phyloP scores from a whole-genome alignment of 192 early-diverging fungal genomes.

The Lobosporangium transversale region DNA sequence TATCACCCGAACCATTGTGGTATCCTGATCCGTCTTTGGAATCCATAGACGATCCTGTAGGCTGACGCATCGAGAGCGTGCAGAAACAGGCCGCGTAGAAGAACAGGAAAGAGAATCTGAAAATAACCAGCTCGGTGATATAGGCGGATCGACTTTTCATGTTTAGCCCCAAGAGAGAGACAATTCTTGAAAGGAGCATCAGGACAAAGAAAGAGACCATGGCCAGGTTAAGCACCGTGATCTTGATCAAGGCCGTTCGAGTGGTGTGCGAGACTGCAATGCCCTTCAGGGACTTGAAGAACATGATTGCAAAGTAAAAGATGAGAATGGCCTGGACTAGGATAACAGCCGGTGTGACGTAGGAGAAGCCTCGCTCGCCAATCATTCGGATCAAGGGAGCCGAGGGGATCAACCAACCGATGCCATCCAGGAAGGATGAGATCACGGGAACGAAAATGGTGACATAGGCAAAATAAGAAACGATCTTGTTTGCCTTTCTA shows the following conservation, averaged over 20 bases:
- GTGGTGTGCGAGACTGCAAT: slow-evolving; percentile 41
- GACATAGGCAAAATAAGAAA: slow-evolving; percentile 33
- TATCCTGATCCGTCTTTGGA: slow-evolving; percentile 20
- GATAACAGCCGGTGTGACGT: slow-evolving; percentile 38
- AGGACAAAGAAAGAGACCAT: slow-evolving; percentile 53
- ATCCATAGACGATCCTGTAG: slow-evolving; percentile 42
- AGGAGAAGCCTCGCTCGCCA: slow-evolving; percentile 42
- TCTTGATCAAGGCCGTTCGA: slow-evolving; percentile 37
- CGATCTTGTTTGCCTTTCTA: slow-evolving; percentile 35
- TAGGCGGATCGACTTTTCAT: slow-evolving; percentile 37
- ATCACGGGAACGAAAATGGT: slow-evolving; percentile 39
- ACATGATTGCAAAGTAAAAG: slow-evolving; percentile 42
- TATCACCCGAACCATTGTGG: slow-evolving; percentile 8
- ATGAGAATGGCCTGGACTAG: slow-evolving; percentile 35
- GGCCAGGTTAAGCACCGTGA: slow-evolving; percentile 48
- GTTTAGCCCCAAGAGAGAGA: slow-evolving; percentile 40
- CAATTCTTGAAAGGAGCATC: slow-evolving; percentile 43
- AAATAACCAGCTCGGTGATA: slow-evolving; percentile 34
- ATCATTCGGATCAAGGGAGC: slow-evolving; percentile 40
- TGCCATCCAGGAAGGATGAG: slow-evolving; percentile 42
- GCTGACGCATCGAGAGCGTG: slow-evolving; percentile 43
- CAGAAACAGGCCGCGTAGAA: slow-evolving; percentile 51
- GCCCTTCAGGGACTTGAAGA: slow-evolving; percentile 42
- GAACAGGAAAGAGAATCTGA: slow-evolving; percentile 49
- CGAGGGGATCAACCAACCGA: slow-evolving; percentile 45